A percentile compares a stretch with the other conserved stretches of the same genome.
These are phyloP conservation scores for Magnusiomyces fungicola DNA, from an alignment of 1,139 yeast genomes.

Conservation along the genomic window DNA sequence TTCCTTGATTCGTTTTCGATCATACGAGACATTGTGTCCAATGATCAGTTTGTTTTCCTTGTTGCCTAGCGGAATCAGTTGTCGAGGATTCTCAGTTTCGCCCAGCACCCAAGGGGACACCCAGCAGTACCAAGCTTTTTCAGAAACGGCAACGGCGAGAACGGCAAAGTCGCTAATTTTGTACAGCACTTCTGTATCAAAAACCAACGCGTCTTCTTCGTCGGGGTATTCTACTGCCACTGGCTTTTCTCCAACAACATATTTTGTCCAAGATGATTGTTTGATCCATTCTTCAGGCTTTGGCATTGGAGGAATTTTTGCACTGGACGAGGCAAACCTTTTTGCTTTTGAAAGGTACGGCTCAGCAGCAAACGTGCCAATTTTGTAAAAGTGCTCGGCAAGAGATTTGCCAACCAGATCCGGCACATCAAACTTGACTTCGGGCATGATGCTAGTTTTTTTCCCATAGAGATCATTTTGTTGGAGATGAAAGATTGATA, in stretches of 20 bases:
- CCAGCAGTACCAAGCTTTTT: slow-evolving; percentile 92
- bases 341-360: slow-evolving; percentile 51
- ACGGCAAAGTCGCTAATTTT: slow-evolving; percentile 67
- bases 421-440: slow-evolving; percentile 62
- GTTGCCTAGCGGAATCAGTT: slow-evolving; percentile 64
- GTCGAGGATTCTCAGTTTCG: slow-evolving; percentile 45
- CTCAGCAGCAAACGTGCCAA: slow-evolving; percentile 52
- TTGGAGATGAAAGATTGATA: slow-evolving; percentile 56
- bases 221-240: slow-evolving; percentile 61
- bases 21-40: slow-evolving; percentile 90
- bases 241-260: slow-evolving; percentile 46
- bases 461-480: slow-evolving; percentile 71
- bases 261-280: slow-evolving; percentile 76
- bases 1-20: slow-evolving; percentile 76
- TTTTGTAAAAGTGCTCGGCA: slow-evolving; percentile 76
- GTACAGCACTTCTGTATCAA: slow-evolving; percentile 87
- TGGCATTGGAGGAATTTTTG: slow-evolving; percentile 44
- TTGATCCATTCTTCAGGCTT: slow-evolving; percentile 21
- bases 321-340: slow-evolving; percentile 31
- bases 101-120: slow-evolving; percentile 72
- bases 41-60: slow-evolving; percentile 47
- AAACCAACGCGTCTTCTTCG: slow-evolving; percentile 57
- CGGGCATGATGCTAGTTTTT: slow-evolving; percentile 56
- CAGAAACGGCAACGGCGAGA: slow-evolving; percentile 74
- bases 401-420: slow-evolving; percentile 56